Evolutionary conservation across 306 rosid genomes (phyloP).

Genomic region (Cyamopsis tetragonoloba): DNA sequence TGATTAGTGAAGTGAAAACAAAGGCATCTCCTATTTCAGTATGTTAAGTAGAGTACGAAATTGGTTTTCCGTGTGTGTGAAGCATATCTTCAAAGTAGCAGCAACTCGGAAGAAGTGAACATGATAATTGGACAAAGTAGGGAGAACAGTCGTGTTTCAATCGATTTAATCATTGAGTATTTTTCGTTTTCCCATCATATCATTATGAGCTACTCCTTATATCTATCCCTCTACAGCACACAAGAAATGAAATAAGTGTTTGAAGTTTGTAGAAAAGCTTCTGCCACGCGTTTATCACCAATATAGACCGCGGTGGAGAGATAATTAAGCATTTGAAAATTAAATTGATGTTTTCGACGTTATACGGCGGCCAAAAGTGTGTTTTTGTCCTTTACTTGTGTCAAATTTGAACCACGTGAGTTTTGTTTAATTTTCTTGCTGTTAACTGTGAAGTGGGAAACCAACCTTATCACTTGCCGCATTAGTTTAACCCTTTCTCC

Average conservation of each 20-base stretch:
- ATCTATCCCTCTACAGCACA: constrained; percentile 9
- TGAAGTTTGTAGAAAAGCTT: background rate
- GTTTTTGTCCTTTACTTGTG: constrained; percentile 22
- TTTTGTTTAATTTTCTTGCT: background rate
- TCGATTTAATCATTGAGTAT: background rate
- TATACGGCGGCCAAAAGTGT: constrained; percentile 21
- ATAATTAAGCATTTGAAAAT: background rate
- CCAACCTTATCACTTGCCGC: background rate
- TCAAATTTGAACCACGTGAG: background rate
- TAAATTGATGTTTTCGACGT: constrained; percentile 7
- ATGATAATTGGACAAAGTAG: background rate
- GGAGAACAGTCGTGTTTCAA: background rate
- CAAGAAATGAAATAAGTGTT: background rate
- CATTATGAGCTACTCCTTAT: too few relatives aligned
- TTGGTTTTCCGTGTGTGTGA: too few relatives aligned
- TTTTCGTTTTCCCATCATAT: background rate
- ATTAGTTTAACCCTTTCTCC: background rate
- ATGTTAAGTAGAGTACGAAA: too few relatives aligned
- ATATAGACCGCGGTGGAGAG: background rate
- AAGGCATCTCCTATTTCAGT: too few relatives aligned
- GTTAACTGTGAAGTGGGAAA: constrained; percentile 15
- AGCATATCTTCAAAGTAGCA: too few relatives aligned
- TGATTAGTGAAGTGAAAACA: too few relatives aligned
- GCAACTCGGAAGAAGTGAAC: too few relatives aligned
- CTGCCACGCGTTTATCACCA: background rate